Evolutionary conservation across 192 early-diverging fungal genomes (phyloP), one percentile per base, ranked within the genome.

Genomic region (Backusella tarrabulga): DNA sequence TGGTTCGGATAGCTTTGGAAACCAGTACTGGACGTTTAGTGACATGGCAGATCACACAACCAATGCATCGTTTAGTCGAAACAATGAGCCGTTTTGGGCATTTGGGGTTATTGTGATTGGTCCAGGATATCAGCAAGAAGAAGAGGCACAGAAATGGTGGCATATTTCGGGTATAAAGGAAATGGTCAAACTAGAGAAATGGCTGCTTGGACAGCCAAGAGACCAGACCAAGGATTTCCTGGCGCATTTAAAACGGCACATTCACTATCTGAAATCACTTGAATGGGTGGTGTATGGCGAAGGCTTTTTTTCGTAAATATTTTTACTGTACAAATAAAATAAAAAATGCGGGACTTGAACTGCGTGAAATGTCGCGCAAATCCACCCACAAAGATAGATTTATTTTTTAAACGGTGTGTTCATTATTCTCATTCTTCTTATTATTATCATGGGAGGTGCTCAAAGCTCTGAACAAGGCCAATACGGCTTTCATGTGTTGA

Each of bases 401-500:
- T 44, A 4, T 44, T 17, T 44, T 44, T 44, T 44, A 15, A 15
- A 44, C 4, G 17, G 15, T 44, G 42, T 17, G 4, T 17, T 15
- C 3, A 15, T 44, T 44, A 40, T 11, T 40, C 38, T 40, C 6
- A 36, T 4, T 50, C 21, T 1, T 50, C 21, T 60, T 60, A 9
- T 23, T 60, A 0, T 12, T 60, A 60, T 3, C 34, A 88, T 88
- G 87, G 87, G 87, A 79, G 85, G 85, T 44, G 73, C 80, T 36
- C 76, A 86, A 74, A 87, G 85, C 56, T 78, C 84, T 67, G 87
- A 88, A 75, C 82, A 85, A 19, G 83, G 84, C 42, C 83, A 88
- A 34, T 77, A 84, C 68, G 92, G 92, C 46, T 93, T 90, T 71
- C 92, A 93, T 75, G 89, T 93, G 38, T 81, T 93, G 74, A 88